phyloP scores from a whole-genome alignment of 176 grass and related monocot species.

The Luzula sylvatica region DNA sequence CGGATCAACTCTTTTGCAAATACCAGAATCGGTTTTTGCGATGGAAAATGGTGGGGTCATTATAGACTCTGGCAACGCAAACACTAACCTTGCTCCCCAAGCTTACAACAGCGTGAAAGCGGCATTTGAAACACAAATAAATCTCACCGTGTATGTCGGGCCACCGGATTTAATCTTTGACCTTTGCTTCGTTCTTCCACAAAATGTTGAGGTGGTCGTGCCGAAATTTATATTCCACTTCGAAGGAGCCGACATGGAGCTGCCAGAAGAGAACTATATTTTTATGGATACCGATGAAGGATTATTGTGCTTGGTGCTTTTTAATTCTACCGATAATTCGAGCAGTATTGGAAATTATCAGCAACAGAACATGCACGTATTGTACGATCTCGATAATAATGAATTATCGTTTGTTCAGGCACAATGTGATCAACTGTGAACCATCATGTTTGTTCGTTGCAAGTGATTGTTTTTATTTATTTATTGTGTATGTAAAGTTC shows the following conservation, averaged over 20 bases:
- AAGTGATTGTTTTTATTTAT: no score
- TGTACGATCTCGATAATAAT: slow-evolving; percentile 28
- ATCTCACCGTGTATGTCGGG: not conserved
- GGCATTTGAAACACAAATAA: slow-evolving; percentile 30
- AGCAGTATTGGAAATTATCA: slow-evolving; percentile 35
- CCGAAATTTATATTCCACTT: slow-evolving; percentile 38
- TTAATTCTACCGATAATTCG: rapidly evolving
- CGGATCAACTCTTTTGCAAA: slow-evolving; percentile 23
- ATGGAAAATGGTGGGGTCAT: slow-evolving; percentile 35
- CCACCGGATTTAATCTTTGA: not conserved
- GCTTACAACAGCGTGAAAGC: slow-evolving; percentile 12
- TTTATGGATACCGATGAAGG: no score
- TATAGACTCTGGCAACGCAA: slow-evolving; percentile 42
- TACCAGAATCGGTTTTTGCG: slow-evolving; percentile 20
- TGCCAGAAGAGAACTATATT: slow-evolving; percentile 27
- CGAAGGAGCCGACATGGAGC: slow-evolving; percentile 27
- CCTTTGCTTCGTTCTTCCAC: slow-evolving; percentile 13
- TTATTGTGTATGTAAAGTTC: no score
- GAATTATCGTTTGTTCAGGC: slow-evolving; percentile 22
- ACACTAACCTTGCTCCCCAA: slow-evolving; percentile 18
- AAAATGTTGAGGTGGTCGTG: not conserved
- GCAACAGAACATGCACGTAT: slow-evolving; percentile 48
- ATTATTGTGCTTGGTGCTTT: slow-evolving; percentile 6
- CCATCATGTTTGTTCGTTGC: no score
- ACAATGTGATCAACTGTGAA: slow-evolving; percentile 32